Evolutionary conservation across 768 basidiomycete species (phyloP).

Genomic region (Trametes cubensis): DNA sequence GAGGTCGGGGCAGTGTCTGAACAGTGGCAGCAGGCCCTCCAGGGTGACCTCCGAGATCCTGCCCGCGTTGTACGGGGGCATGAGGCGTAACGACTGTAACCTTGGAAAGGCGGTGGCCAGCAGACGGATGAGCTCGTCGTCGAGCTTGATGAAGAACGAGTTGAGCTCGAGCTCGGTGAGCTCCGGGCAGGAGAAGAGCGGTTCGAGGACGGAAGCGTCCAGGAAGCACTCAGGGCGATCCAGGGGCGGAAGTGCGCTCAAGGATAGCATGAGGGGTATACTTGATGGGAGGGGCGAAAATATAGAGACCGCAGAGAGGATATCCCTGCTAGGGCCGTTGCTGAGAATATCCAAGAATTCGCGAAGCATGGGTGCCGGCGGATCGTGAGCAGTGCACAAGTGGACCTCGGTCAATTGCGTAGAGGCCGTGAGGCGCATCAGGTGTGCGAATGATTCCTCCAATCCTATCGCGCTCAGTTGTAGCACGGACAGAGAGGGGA

Average conservation of each 20-base stretch:
- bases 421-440: conserved; percentile 16
- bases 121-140: conserved; percentile 17
- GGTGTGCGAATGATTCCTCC: conserved; percentile 3
- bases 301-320: conserved; percentile 5
- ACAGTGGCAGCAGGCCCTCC: conserved; percentile 20
- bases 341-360: conserved; percentile 10
- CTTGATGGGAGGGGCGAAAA: conserved; percentile 20
- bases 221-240: conserved; percentile 11
- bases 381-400: conserved; percentile 18
- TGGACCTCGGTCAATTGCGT: conserved; percentile 14
- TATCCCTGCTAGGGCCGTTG: conserved; percentile 1
- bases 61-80: conserved; percentile 21
- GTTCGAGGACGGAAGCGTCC: conserved; percentile 3
- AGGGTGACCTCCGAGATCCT: conserved; percentile 20
- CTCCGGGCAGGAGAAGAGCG: conserved; percentile 11
- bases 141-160: conserved; percentile 21
- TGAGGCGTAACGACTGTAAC: conserved; percentile 22
- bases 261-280: conserved; percentile 21
- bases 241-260: conserved; percentile 16
- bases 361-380: background rate
- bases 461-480: conserved; percentile 13
- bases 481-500: conserved; percentile 8
- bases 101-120: conserved; percentile 21
- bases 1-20: conserved; percentile 17
- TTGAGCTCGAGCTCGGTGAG: conserved; percentile 22